A percentile compares a stretch with the other conserved stretches of the same genome.
phyloP scores from a whole-genome alignment of 495 filamentous ascomycete genomes.

The Cryomyces antarcticus region DNA sequence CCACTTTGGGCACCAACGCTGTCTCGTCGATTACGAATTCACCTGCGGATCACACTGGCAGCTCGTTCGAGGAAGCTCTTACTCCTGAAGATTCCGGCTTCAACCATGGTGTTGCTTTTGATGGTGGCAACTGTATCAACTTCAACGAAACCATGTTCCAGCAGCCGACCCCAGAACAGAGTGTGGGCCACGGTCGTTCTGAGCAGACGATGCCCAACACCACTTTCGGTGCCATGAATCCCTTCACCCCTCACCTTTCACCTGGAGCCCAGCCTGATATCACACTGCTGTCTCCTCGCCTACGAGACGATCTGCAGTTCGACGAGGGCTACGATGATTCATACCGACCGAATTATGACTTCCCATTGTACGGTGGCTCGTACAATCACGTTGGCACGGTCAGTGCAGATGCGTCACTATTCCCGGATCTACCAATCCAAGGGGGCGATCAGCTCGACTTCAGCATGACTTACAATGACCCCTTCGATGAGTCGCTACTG shows the following conservation, averaged over 20 bases:
- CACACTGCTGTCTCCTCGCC: slow-evolving; percentile 3
- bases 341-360: neutral
- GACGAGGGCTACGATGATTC: slow-evolving; percentile 5
- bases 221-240: neutral
- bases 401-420: neutral
- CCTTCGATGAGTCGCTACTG: too few relatives aligned
- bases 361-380: neutral
- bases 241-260: neutral
- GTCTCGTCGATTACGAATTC: slow-evolving; percentile 1
- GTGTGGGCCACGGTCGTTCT: slow-evolving; percentile 1
- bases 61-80: slow-evolving; percentile 11
- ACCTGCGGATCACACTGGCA: slow-evolving; percentile 5
- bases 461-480: too few relatives aligned
- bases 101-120: slow-evolving; percentile 7
- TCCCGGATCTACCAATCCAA: neutral
- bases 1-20: slow-evolving; percentile 3
- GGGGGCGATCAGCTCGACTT: too few relatives aligned
- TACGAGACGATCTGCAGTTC: slow-evolving; percentile 4
- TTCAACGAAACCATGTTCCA: slow-evolving; percentile 4
- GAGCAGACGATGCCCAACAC: neutral
- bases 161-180: slow-evolving; percentile 9
- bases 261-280: slow-evolving; percentile 9
- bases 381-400: too few relatives aligned
- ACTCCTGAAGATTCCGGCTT: slow-evolving; percentile 8
- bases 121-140: slow-evolving; percentile 3